Percentiles rank a stretch among this genome's conserved stretches.
phyloP scores from a whole-genome alignment of 2,329 filamentous ascomycete species.

The Penicillium rolfsii region DNA sequence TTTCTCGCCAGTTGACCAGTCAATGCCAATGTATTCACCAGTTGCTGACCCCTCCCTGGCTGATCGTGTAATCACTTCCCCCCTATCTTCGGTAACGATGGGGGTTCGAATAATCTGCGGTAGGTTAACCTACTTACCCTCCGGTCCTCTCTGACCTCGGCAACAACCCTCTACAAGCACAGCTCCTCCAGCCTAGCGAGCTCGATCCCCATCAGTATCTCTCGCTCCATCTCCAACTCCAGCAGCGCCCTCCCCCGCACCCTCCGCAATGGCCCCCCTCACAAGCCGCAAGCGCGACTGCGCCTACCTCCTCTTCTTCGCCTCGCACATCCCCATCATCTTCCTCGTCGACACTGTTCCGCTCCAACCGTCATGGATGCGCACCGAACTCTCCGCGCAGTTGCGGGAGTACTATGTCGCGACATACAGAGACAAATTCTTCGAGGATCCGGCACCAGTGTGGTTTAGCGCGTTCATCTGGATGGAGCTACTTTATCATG shows the following conservation, averaged over 20 bases:
- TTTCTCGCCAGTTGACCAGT: background rate
- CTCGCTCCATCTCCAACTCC: background rate
- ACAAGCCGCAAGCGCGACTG: conserved; percentile 44
- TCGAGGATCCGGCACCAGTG: conserved; percentile 56
- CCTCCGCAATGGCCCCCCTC: conserved; percentile 25
- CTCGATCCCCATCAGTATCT: too few relatives aligned
- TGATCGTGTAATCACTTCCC: too few relatives aligned
- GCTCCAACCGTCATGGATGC: conserved; percentile 59
- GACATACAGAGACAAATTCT: conserved; percentile 67
- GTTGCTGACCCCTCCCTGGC: background rate
- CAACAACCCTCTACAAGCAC: background rate
- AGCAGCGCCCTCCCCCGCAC: conserved; percentile 10
- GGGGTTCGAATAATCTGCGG: too few relatives aligned
- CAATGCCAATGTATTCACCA: background rate
- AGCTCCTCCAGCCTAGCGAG: background rate
- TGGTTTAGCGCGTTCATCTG: conserved; percentile 63
- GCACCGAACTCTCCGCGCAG: conserved; percentile 52
- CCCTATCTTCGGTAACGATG: too few relatives aligned
- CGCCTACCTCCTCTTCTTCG: conserved; percentile 61
- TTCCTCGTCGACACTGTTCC: conserved; percentile 63
- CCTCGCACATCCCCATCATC: conserved; percentile 64
- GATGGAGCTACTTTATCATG: conserved; percentile 64
- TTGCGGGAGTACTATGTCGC: conserved; percentile 62
- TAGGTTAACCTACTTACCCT: background rate
- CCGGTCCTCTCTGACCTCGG: background rate